Evolutionary conservation across 129 eudicot species (phyloP).

Genomic region (Solidago caesia): DNA sequence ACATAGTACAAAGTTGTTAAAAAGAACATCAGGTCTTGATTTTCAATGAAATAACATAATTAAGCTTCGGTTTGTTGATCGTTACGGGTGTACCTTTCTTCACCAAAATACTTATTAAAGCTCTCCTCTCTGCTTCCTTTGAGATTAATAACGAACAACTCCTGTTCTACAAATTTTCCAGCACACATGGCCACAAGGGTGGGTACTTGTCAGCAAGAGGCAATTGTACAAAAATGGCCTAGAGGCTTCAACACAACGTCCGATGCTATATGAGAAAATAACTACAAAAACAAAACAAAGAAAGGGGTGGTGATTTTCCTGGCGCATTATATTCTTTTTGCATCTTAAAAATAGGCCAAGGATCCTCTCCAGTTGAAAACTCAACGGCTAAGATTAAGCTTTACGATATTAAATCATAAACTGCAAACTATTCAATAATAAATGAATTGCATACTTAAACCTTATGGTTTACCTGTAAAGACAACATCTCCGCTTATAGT

Average conservation of each 20-base stretch:
- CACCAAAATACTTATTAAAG: conserved; percentile 21
- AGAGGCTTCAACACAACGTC: conserved; percentile 77
- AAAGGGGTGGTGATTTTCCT: conserved; percentile 96
- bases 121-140: conserved; percentile 67
- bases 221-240: conserved; percentile 66
- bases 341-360: conserved; percentile 81
- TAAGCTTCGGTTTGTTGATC: conserved; percentile 2
- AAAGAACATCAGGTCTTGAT: conserved; percentile 5
- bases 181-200: conserved; percentile 43
- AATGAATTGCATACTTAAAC: conserved; percentile 2
- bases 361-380: conserved; percentile 84
- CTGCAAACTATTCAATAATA: not conserved
- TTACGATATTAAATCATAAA: conserved; percentile 7
- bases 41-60: no score
- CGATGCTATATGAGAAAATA: conserved; percentile 91
- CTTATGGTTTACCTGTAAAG: conserved; percentile 56
- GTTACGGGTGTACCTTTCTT: conserved; percentile 20
- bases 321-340: conserved; percentile 85
- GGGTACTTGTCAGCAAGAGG: conserved; percentile 70
- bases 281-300: conserved; percentile 62
- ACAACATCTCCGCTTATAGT: conserved; percentile 68
- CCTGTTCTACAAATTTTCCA: conserved; percentile 90
- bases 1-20: conserved; percentile 5
- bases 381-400: conserved; percentile 65
- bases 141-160: conserved; percentile 88